phyloP scores from a whole-genome alignment of 1,284 basidiomycete genomes.

The Cystobasidium slooffiae region DNA sequence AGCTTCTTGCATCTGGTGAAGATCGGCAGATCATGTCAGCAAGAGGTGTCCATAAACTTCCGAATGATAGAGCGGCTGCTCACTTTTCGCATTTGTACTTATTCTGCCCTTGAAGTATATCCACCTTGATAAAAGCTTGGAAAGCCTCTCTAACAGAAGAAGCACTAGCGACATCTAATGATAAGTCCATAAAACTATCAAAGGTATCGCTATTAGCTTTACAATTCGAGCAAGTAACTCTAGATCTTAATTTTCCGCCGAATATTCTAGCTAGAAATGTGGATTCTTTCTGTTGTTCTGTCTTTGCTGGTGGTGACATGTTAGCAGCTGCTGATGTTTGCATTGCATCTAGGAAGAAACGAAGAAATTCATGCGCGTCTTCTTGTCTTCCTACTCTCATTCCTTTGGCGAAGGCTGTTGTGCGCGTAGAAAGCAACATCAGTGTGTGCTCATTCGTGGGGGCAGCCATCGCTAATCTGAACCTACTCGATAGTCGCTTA shows the following conservation, averaged over 20 bases:
- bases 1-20: constrained; percentile 77
- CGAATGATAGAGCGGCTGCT: constrained; percentile 53
- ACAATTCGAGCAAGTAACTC: constrained; percentile 87
- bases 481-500: constrained; percentile 49
- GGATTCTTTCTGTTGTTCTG: constrained; percentile 63
- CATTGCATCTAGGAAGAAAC: constrained; percentile 82
- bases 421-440: background rate
- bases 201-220: constrained; percentile 92
- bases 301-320: constrained; percentile 18
- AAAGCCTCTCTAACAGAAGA: constrained; percentile 74
- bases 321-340: constrained; percentile 45
- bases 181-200: constrained; percentile 91
- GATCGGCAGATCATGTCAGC: background rate
- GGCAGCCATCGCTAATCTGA: background rate
- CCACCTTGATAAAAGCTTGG: constrained; percentile 78
- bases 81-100: constrained; percentile 99
- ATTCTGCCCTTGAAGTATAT: constrained; percentile 83
- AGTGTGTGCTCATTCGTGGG: background rate
- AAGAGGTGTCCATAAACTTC: background rate
- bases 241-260: constrained; percentile 86
- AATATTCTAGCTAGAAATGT: constrained; percentile 95
- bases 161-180: constrained; percentile 77
- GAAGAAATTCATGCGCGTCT: constrained; percentile 96
- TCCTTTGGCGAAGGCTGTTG: constrained; percentile 82
- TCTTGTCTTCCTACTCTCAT: constrained; percentile 91